Conservation (phyloP, 192 early-diverging fungal species). For the Linnemannia elongata region DNA sequence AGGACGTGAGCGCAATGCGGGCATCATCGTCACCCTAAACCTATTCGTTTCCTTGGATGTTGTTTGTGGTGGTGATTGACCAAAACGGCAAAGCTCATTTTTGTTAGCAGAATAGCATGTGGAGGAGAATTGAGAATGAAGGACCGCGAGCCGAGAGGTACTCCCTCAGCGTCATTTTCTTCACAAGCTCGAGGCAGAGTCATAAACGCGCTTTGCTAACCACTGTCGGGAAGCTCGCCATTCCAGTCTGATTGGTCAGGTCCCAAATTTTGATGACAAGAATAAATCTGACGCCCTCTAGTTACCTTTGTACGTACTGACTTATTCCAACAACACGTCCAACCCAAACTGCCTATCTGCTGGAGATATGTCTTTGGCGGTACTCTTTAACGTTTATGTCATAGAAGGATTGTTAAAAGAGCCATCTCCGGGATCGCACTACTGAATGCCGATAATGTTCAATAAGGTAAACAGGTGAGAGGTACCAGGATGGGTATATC, state of each 20-base stretch:
- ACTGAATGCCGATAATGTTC: neutral
- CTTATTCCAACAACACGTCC: no score
- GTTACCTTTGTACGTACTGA: no score
- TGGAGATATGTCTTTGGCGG: no score
- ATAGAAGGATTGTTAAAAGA: no score
- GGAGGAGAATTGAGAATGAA: neutral
- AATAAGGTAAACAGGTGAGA: neutral
- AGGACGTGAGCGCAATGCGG: no score
- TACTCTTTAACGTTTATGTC: no score
- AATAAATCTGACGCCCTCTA: no score
- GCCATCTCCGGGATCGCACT: neutral
- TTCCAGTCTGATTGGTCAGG: no score
- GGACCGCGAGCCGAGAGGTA: neutral
- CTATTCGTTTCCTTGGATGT: neutral
- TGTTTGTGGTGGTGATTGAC: neutral
- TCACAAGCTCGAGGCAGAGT: neutral
- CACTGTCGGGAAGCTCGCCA: no score
- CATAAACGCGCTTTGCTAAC: neutral
- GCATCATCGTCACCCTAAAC: no score
- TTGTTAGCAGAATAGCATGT: neutral
- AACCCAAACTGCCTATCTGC: no score
- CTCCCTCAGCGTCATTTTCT: neutral
- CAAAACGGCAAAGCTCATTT: neutral
- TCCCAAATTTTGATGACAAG: no score
- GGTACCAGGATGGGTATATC: neutral